Conservation (phyloP, 352 stramenopile species). For the Blastocystis sp. region DNA sequence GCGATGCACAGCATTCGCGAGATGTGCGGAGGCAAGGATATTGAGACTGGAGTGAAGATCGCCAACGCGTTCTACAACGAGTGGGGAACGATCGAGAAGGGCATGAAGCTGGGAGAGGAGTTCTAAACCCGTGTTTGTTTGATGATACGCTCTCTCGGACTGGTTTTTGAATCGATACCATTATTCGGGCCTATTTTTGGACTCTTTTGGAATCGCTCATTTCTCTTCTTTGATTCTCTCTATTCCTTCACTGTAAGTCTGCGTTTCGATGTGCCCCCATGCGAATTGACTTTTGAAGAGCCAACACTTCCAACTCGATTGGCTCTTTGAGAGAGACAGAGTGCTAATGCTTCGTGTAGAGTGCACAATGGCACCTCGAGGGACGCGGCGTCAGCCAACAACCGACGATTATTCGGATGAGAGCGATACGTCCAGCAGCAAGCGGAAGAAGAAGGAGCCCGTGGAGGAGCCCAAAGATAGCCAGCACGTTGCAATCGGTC, state of each 20-base stretch:
- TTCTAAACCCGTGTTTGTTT: constrained; percentile 61
- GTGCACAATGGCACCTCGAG: neutral
- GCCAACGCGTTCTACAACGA: constrained; percentile 88
- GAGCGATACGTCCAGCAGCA: neutral
- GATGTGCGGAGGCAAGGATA: constrained; percentile 86
- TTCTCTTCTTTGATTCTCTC: too few species aligned
- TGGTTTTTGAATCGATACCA: neutral
- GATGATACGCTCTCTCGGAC: neutral
- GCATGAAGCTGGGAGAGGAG: constrained; percentile 63
- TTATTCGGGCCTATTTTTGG: neutral
- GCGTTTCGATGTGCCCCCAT: too few species aligned
- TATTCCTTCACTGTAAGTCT: too few species aligned
- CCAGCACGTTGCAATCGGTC: neutral
- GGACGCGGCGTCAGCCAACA: neutral
- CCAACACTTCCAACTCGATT: too few species aligned
- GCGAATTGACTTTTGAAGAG: too few species aligned
- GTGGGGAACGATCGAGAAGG: constrained; percentile 75
- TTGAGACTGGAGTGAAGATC: constrained; percentile 76
- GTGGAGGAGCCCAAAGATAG: neutral
- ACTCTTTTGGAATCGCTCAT: too few species aligned
- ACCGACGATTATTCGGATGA: neutral
- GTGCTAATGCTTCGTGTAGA: neutral
- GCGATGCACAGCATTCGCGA: constrained; percentile 95
- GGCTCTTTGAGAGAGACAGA: too few species aligned
- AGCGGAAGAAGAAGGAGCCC: neutral